These are phyloP conservation scores for Termitomyces sp. DNA, from an alignment of 768 basidiomycete genomes.

Conservation along the genomic window DNA sequence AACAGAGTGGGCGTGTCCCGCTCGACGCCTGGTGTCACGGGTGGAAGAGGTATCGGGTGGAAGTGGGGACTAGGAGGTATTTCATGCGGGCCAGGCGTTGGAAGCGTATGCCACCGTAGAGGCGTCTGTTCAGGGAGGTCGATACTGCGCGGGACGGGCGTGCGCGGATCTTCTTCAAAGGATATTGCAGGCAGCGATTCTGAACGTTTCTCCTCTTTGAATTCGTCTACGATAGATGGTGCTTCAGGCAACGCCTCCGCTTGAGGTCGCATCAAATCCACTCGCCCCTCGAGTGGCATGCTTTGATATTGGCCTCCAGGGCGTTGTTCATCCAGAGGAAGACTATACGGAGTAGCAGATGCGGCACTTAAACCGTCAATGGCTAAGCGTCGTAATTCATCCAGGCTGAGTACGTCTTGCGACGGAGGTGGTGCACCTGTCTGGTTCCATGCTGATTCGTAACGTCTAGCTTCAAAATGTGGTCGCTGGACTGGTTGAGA, in stretches of 20 bases:
- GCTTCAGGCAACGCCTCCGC: conserved; percentile 3
- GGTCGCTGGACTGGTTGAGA: conserved; percentile 39
- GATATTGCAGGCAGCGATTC: conserved; percentile 7
- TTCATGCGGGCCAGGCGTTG: conserved; percentile 59
- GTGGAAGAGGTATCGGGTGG: conserved; percentile 44
- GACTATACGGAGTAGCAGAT: conserved; percentile 10
- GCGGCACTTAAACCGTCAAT: conserved; percentile 47
- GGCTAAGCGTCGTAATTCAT: conserved; percentile 58
- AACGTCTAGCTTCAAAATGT: conserved; percentile 60
- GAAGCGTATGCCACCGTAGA: conserved; percentile 42
- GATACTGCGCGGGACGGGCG: conserved; percentile 29
- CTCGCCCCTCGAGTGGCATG: conserved; percentile 82
- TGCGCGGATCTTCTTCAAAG: conserved; percentile 26
- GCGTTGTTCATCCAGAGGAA: conserved; percentile 9
- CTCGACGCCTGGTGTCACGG: conserved; percentile 29
- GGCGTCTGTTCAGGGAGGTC: conserved; percentile 26
- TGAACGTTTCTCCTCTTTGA: conserved; percentile 1
- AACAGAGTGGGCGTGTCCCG: conserved; percentile 7
- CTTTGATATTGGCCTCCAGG: conserved; percentile 73
- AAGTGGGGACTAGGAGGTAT: conserved; percentile 56
- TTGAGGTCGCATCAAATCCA: conserved; percentile 76
- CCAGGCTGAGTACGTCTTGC: conserved; percentile 44
- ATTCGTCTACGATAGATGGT: neutral
- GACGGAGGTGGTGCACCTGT: conserved; percentile 17
- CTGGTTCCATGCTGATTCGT: conserved; percentile 74